These are phyloP conservation scores for Pouteria glomerata DNA, from an alignment of 148 eudicot genomes.

Conservation along the genomic window DNA sequence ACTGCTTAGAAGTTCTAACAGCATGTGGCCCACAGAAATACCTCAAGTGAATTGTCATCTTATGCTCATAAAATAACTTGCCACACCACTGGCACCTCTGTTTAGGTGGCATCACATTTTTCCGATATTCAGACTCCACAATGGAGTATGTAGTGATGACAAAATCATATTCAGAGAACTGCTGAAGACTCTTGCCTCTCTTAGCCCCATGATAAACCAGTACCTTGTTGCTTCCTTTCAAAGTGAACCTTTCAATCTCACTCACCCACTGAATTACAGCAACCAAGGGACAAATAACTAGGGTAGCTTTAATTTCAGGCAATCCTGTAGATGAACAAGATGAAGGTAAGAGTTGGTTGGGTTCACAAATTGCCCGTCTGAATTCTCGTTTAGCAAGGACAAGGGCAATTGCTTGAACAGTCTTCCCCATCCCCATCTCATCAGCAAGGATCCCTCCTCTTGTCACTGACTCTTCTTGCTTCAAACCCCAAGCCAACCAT, in stretches of 20 bases:
- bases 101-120: conserved; percentile 74
- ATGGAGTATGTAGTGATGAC: conserved; percentile 83
- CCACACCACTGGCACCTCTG: conserved; percentile 78
- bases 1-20: conserved; percentile 59
- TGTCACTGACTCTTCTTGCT: conserved; percentile 69
- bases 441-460: conserved; percentile 97
- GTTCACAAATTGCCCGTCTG: conserved; percentile 24
- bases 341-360: conserved; percentile 19
- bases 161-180: conserved; percentile 69
- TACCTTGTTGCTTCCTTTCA: conserved; percentile 67
- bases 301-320: conserved; percentile 64
- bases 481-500: conserved; percentile 92
- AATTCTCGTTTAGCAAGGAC: conserved; percentile 81
- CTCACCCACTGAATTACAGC: conserved; percentile 79
- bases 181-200: conserved; percentile 43
- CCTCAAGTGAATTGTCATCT: conserved; percentile 52
- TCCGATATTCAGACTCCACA: conserved; percentile 79
- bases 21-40: conserved; percentile 79
- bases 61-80: conserved; percentile 37
- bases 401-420: conserved; percentile 88
- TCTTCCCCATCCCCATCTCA: conserved; percentile 99
- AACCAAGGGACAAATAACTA: conserved; percentile 80
- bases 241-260: conserved; percentile 74
- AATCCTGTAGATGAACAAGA: conserved; percentile 32
- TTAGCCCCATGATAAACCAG: conserved; percentile 85